Percentiles rank a stretch among this genome's conserved stretches.
phyloP scores from a whole-genome alignment of 2,329 filamentous ascomycete species.

The Phaeophleospora eucalypticola region DNA sequence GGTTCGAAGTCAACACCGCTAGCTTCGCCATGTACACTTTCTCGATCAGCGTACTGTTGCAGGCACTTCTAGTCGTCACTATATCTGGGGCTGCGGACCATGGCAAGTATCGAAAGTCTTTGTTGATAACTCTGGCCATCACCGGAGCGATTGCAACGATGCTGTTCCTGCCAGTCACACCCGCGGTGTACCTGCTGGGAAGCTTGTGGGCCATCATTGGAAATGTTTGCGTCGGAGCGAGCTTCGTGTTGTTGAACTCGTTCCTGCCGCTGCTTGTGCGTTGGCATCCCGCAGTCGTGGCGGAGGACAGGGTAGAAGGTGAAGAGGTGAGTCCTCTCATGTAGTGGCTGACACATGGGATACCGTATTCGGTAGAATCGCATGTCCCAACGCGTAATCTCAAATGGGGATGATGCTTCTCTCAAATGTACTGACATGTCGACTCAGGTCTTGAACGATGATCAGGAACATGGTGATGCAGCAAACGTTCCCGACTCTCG shows the following conservation, averaged over 20 bases:
- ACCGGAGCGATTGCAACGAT: slow-evolving; percentile 79
- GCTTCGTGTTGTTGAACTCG: slow-evolving; percentile 91
- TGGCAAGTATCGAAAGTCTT: slow-evolving; percentile 78
- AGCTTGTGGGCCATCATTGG: slow-evolving; percentile 81
- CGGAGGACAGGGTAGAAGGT: slow-evolving; percentile 1
- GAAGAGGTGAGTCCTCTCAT: slow-evolving; percentile 16
- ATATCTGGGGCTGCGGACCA: slow-evolving; percentile 96
- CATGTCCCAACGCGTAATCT: too few relatives aligned
- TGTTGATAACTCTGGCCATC: slow-evolving; percentile 81
- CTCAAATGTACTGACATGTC: too few relatives aligned
- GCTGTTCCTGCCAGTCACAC: slow-evolving; percentile 75
- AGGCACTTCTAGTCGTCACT: slow-evolving; percentile 86
- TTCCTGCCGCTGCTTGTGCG: slow-evolving; percentile 88
- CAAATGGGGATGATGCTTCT: too few relatives aligned
- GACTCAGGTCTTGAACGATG: too few relatives aligned
- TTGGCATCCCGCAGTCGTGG: slow-evolving; percentile 53
- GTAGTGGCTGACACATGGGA: too few relatives aligned
- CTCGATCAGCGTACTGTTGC: slow-evolving; percentile 82
- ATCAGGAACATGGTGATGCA: background rate
- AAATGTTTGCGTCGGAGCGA: slow-evolving; percentile 91
- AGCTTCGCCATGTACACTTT: slow-evolving; percentile 99
- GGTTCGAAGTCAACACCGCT: slow-evolving; percentile 86
- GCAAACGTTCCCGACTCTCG: background rate
- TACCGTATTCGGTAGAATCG: background rate
- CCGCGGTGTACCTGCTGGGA: slow-evolving; percentile 73